These are phyloP conservation scores for Harringtonia lauricola DNA, from an alignment of 2,329 filamentous ascomycete genomes.

Conservation along the genomic window DNA sequence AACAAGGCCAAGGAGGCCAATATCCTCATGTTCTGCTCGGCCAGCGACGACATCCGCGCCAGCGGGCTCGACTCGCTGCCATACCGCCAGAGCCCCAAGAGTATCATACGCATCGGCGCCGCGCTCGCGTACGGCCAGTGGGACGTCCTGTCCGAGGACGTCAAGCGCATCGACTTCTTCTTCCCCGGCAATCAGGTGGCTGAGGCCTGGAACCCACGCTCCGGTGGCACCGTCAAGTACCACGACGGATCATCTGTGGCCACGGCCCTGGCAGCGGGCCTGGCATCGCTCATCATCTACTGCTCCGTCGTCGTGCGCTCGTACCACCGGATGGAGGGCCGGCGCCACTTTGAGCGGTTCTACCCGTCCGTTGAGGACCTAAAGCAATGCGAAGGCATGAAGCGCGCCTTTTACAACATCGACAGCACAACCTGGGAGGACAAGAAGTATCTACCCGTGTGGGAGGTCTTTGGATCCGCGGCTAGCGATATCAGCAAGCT, in stretches of 20 bases:
- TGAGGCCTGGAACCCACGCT: constrained; percentile 3
- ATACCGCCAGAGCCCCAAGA: constrained; percentile 2
- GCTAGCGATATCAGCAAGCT: background rate
- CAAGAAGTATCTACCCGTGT: constrained; percentile 12
- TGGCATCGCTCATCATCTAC: constrained; percentile 18
- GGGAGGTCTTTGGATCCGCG: constrained; percentile 3
- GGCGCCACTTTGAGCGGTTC: constrained; percentile 6
- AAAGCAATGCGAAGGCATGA: constrained; percentile 14
- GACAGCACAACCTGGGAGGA: constrained; percentile 8
- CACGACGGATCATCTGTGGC: constrained; percentile 15
- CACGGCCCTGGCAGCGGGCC: constrained; percentile 18
- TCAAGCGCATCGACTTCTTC: constrained; percentile 17
- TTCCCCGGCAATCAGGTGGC: constrained; percentile 19
- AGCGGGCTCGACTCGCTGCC: constrained; percentile 10
- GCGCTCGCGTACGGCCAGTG: constrained; percentile 12
- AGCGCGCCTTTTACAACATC: constrained; percentile 12
- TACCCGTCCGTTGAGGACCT: constrained; percentile 4
- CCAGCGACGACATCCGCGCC: constrained; percentile 19
- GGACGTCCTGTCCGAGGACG: constrained; percentile 12
- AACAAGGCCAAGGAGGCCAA: constrained; percentile 12
- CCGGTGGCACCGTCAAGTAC: background rate
- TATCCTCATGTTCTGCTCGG: constrained; percentile 28
- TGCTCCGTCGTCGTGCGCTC: constrained; percentile 13
- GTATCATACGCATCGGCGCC: constrained; percentile 18
- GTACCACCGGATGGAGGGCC: background rate